Evolutionary conservation across 768 basidiomycete genomes (phyloP), one percentile per base, ranked within the genome.

Genomic region (Boletus speciosus): DNA sequence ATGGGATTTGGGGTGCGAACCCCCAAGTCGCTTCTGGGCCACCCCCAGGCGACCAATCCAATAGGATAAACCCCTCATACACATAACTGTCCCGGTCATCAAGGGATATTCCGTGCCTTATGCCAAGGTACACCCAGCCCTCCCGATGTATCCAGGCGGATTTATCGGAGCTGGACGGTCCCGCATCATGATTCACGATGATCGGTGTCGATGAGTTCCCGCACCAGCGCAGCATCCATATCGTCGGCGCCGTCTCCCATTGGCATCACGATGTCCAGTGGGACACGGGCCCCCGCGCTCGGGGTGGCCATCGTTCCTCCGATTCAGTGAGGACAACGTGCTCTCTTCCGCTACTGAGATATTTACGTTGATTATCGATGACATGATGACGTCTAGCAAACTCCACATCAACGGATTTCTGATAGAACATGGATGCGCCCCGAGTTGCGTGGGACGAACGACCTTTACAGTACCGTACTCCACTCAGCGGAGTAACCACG

Each of bases 31-130:
- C 55, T 37, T 49, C 56, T 35, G n/a, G n/a, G 36, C 19, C 42
- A 27, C 48, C 34, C 25, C 38, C 52, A 38, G 21, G 19, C 40
- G 27, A 38, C 36, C 37, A 43, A n/a, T 19, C 55, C 52, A 45
- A 58, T 59, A 37, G 42, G 42, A 51, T 52, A 64, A 65, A 54
- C 6, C 47, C 37, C 63, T 38, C 55, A 39, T 21, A 19, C 21
- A 21, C 41, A 23, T 27, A 25, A 32, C 44, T 41, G 16, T 42
- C 25, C 46, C 47, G 47, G 46, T 23, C 46, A 12, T 44, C 36
- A 58, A 44, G 35, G 42, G 42, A 32, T 11, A 36, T 55, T 36
- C 42, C 32, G 16, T 31, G 34, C 32, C 39, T 45, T 32, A n/a
- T 27, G 39, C 34, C 25, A 14, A 12, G 37, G 29, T 25, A 14